phyloP scores from a whole-genome alignment of 2,329 filamentous ascomycete species.

The Pyrenochaeta sp. region DNA sequence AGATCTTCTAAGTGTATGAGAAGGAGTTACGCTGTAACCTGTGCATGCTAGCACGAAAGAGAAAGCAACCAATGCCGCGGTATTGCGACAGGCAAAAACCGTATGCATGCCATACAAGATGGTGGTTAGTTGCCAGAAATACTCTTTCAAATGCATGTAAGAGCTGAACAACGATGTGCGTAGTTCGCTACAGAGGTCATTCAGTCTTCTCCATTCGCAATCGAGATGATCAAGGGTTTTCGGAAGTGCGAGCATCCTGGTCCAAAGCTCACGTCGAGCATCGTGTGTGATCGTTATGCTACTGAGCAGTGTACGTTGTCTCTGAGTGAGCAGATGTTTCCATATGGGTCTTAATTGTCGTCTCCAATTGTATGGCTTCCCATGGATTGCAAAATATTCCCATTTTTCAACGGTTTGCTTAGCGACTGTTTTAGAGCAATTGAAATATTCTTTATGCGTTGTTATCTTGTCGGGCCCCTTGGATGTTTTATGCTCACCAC shows the following conservation, averaged over 20 bases:
- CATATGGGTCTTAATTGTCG: constrained; percentile 13
- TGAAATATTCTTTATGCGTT: constrained; percentile 21
- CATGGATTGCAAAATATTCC: constrained; percentile 14
- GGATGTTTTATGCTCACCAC: background rate
- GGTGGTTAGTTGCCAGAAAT: constrained; percentile 15
- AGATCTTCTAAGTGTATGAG: background rate
- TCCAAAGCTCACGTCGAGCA: constrained; percentile 12
- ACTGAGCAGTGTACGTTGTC: background rate
- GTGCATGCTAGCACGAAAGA: constrained; percentile 12
- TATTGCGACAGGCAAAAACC: constrained; percentile 10
- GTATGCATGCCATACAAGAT: constrained; percentile 13
- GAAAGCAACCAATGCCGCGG: constrained; percentile 11
- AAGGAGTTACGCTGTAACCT: constrained; percentile 3
- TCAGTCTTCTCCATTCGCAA: background rate
- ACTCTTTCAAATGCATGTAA: constrained; percentile 4
- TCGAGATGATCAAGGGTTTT: constrained; percentile 4
- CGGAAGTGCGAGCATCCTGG: constrained; percentile 9
- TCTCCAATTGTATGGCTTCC: constrained; percentile 16
- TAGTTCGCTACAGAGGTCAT: background rate
- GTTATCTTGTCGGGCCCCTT: background rate
- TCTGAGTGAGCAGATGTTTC: constrained; percentile 10
- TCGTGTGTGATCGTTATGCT: constrained; percentile 3
- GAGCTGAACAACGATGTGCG: background rate
- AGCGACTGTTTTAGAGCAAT: constrained; percentile 6
- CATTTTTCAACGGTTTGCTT: constrained; percentile 15